These are phyloP conservation scores for Kwoniella mangroviensis DNA, from an alignment of 768 basidiomycete genomes.

Conservation along the genomic window DNA sequence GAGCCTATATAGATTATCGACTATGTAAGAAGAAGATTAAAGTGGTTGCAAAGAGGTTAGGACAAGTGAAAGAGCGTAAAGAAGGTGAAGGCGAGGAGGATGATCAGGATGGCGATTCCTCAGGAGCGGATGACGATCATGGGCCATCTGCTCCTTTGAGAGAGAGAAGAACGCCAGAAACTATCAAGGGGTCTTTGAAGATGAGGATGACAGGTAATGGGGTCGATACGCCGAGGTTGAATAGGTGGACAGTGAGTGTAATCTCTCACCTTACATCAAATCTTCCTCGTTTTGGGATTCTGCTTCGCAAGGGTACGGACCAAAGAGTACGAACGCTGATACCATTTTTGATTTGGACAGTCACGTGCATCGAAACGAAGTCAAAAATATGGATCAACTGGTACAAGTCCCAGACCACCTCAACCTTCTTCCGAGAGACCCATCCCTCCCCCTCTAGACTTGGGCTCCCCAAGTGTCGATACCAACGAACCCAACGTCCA, in stretches of 20 bases:
- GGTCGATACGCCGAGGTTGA: slow-evolving; percentile 10
- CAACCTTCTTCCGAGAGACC: not conserved
- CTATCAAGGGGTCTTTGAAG: slow-evolving; percentile 11
- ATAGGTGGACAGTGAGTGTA: slow-evolving; percentile 15
- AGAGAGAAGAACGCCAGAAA: slow-evolving; percentile 20
- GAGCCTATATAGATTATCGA: slow-evolving; percentile 58
- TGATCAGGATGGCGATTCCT: slow-evolving; percentile 62
- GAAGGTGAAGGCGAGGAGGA: slow-evolving; percentile 7
- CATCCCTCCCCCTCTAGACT: slow-evolving; percentile 40
- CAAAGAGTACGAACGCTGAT: too few species aligned
- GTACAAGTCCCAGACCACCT: slow-evolving; percentile 25
- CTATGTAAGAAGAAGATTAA: slow-evolving; percentile 57
- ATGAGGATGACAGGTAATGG: slow-evolving; percentile 7
- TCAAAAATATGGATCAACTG: slow-evolving; percentile 31
- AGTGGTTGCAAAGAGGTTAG: slow-evolving; percentile 41
- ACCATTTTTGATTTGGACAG: not conserved
- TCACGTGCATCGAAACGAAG: slow-evolving; percentile 20
- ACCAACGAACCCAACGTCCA: not conserved
- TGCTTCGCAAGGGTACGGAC: too few species aligned
- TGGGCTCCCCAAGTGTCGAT: slow-evolving; percentile 33
- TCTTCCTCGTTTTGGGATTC: not conserved
- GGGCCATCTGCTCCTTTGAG: slow-evolving; percentile 46
- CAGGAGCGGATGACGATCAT: slow-evolving; percentile 65
- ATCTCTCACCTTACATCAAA: too few species aligned
- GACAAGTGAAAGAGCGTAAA: slow-evolving; percentile 24